These are phyloP conservation scores for Rhinocladiella similis DNA, from an alignment of 2,329 filamentous ascomycete genomes.

Conservation along the genomic window DNA sequence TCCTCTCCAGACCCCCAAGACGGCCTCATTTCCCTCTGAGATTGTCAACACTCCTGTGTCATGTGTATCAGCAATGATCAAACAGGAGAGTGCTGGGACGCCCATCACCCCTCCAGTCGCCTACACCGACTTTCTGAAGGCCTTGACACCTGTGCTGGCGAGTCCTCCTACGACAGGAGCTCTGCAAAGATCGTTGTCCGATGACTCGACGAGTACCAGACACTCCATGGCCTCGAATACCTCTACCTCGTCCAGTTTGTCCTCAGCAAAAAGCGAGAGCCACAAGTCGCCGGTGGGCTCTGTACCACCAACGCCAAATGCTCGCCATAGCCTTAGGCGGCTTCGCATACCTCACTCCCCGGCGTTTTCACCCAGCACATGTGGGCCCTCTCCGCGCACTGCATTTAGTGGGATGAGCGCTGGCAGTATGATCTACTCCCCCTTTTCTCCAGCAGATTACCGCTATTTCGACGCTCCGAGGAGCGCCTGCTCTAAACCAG, in stretches of 20 bases:
- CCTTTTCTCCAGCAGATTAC: conserved; percentile 73
- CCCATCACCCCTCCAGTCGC: conserved; percentile 88
- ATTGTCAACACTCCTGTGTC: conserved; percentile 51
- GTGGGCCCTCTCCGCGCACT: conserved; percentile 66
- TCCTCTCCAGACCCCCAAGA: conserved; percentile 46
- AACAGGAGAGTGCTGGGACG: conserved; percentile 69
- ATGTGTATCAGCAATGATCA: conserved; percentile 62
- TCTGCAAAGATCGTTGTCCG: conserved; percentile 38
- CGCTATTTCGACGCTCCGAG: conserved; percentile 62
- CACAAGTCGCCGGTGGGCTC: conserved; percentile 62
- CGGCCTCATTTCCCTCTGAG: conserved; percentile 51
- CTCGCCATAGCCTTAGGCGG: conserved; percentile 55
- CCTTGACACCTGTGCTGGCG: conserved; percentile 68
- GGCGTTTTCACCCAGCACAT: conserved; percentile 60
- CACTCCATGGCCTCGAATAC: conserved; percentile 40
- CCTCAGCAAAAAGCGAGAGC: conserved; percentile 55
- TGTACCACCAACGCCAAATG: conserved; percentile 60
- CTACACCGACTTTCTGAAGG: conserved; percentile 90
- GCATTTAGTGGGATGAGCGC: conserved; percentile 41
- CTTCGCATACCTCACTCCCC: conserved; percentile 79
- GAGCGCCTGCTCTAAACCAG: conserved; percentile 62
- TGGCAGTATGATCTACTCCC: conserved; percentile 60
- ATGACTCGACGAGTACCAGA: conserved; percentile 41
- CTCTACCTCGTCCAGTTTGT: conserved; percentile 39
- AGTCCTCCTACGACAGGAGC: conserved; percentile 63